A percentile compares a stretch with the other conserved stretches of the same genome.
Conservation (phyloP, 2,329 filamentous ascomycete species). For the Penicillium concentricum region DNA sequence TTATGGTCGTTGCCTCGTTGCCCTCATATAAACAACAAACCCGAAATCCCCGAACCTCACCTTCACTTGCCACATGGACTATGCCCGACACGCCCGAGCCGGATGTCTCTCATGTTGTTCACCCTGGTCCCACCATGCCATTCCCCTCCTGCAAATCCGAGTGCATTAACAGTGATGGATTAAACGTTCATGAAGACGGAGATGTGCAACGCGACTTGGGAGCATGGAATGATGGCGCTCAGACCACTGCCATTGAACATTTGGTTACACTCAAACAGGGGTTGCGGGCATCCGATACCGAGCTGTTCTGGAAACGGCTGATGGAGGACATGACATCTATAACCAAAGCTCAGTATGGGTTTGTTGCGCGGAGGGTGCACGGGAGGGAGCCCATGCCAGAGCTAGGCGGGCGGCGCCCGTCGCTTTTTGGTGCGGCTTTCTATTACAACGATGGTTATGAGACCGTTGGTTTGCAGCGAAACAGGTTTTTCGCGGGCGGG, state of each 20-base stretch:
- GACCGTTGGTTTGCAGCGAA: conserved; percentile 53
- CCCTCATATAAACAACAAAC: conserved; percentile 1
- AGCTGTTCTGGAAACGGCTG: conserved; percentile 63
- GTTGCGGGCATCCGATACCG: conserved; percentile 53
- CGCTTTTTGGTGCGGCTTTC: conserved; percentile 64
- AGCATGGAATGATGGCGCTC: conserved; percentile 45
- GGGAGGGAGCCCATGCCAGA: conserved; percentile 62
- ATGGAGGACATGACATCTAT: conserved; percentile 65
- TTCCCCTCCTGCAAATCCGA: conserved; percentile 35
- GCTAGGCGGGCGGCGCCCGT: conserved; percentile 60
- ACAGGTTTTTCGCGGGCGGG: conserved; percentile 64
- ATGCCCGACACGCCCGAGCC: conserved; percentile 36
- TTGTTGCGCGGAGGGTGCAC: conserved; percentile 64
- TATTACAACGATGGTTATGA: conserved; percentile 63
- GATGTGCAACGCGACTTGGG: conserved; percentile 25
- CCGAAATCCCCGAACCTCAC: conserved; percentile 10
- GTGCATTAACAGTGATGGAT: conserved; percentile 24
- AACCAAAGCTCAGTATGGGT: conserved; percentile 64
- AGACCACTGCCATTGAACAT: conserved; percentile 62
- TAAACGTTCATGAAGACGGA: conserved; percentile 23
- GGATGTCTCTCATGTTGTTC: conserved; percentile 30
- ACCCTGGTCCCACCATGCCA: conserved; percentile 25
- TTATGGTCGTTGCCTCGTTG: conserved; percentile 11
- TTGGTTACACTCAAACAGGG: conserved; percentile 59
- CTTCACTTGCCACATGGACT: conserved; percentile 27